These are phyloP conservation scores for Thermochaetoides thermophila DNA, from an alignment of 495 filamentous ascomycete species.

Conservation along the genomic window DNA sequence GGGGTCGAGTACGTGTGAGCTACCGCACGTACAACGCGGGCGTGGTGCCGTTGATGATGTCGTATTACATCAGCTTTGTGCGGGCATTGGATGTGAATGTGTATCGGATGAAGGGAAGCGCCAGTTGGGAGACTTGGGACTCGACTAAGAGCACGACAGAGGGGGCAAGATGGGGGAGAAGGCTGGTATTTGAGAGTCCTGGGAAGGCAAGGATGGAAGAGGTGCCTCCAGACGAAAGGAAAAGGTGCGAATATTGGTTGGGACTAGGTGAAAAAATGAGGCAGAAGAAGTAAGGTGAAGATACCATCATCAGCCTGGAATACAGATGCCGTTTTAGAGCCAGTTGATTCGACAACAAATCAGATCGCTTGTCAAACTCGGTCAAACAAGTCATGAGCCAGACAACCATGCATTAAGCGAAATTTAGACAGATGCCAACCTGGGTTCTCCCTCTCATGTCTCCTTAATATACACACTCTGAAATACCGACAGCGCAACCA, in stretches of 20 bases:
- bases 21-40: constrained; percentile 24
- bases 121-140: constrained; percentile 22
- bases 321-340: too few species aligned
- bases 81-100: constrained; percentile 22
- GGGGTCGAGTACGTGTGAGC: constrained; percentile 8
- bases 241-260: constrained; percentile 18
- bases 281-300: constrained; percentile 15
- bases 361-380: too few species aligned
- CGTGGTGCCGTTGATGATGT: constrained; percentile 23
- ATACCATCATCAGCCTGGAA: too few species aligned
- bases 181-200: constrained; percentile 22
- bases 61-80: constrained; percentile 30
- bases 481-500: too few species aligned
- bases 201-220: constrained; percentile 22
- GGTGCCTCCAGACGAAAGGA: constrained; percentile 14
- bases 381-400: too few species aligned
- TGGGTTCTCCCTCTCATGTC: too few species aligned
- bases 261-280: constrained; percentile 21
- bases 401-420: too few species aligned
- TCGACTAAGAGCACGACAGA: not conserved
- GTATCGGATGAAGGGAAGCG: constrained; percentile 8
- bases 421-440: too few species aligned
- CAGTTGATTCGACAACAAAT: too few species aligned
- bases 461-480: too few species aligned
- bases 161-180: not conserved